phyloP scores from a whole-genome alignment of 306 rosid species.

The Hippophae gyantsensis region DNA sequence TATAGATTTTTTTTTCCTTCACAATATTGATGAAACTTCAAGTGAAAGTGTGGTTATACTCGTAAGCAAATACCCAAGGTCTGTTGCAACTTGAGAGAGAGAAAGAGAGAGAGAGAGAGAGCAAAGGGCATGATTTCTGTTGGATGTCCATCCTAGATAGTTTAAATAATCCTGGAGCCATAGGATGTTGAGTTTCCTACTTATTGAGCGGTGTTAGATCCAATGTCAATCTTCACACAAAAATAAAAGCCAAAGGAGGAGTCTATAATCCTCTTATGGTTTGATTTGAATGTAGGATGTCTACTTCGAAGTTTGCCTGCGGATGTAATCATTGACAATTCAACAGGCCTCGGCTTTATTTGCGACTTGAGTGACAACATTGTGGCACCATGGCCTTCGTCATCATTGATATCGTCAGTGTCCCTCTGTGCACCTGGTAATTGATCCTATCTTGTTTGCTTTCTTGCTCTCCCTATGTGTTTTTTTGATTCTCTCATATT shows the following conservation, averaged over 20 bases:
- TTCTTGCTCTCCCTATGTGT: slow-evolving; percentile 7
- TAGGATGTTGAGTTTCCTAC: no score
- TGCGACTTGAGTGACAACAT: slow-evolving; percentile 92
- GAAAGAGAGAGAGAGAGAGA: no score
- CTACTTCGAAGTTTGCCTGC: slow-evolving; percentile 87
- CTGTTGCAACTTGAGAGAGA: no score
- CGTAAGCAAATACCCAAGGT: no score
- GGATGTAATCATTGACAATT: slow-evolving; percentile 72
- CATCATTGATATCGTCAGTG: slow-evolving; percentile 67
- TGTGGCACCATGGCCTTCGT: slow-evolving; percentile 94
- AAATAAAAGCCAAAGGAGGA: no score
- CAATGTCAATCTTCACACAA: no score
- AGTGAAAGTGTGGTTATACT: no score
- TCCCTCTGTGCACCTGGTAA: slow-evolving; percentile 97
- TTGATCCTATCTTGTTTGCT: slow-evolving; percentile 6
- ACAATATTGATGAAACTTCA: no score
- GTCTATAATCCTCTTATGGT: neutral
- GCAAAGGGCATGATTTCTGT: no score
- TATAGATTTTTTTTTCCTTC: neutral
- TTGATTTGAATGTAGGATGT: slow-evolving; percentile 50
- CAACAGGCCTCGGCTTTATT: slow-evolving; percentile 73
- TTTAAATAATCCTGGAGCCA: no score
- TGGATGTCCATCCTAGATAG: no score
- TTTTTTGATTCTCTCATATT: neutral
- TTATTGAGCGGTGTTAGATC: no score